Base-by-base conservation (phyloP, 148 eudicot species). In the Simmondsia chinensis region DNA sequence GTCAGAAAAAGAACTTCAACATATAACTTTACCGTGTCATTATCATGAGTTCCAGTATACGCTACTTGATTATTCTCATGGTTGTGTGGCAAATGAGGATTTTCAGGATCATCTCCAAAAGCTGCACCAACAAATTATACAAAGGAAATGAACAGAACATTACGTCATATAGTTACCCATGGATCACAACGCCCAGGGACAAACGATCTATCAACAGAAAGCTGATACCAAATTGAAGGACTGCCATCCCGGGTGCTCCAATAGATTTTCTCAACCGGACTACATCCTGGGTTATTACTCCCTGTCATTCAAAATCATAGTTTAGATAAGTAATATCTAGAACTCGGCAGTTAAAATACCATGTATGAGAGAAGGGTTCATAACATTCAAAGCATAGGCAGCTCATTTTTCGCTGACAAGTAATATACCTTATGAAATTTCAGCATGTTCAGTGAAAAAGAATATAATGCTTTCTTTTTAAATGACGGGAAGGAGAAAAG, bases 231-330 rank as follows among this genome's bases (percentile, higher is more conserved):
- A 91, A 91, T 61, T 91, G 99, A 39, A 91, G 85, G 33, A 91
- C 99, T 38, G 99, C 93, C 99, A 91, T 91, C 56, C 99, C 99
- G 60, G 99, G 99, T 46, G 99, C 99, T 29, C 74, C 86, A 43
- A 91, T 91, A 51, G 88, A 77, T 63, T 70, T 79, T 58, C 99
- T 70, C 46, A 91, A 80, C 52, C 76, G 70, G 38, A 91, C 86
- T 9, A 91, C 99, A 46, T 91, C 99, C 68, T 85, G 94, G 0
- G 99, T 91, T 35, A 91, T 91, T 25, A 91, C 94, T 55, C 99
- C 99, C 99, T 91, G 73, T 41, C 10, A 69, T 35, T 13, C 18
- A 26, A 33, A 26, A 42, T 12, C 30, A 27, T 9, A 23, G 15
- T 12, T 14, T 22, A 22, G 21, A 9, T 10, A 9, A 39, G 15